Evolutionary conservation across 768 basidiomycete genomes (phyloP), one percentile per base, ranked within the genome.

Genomic region (Austroboletus festivus): DNA sequence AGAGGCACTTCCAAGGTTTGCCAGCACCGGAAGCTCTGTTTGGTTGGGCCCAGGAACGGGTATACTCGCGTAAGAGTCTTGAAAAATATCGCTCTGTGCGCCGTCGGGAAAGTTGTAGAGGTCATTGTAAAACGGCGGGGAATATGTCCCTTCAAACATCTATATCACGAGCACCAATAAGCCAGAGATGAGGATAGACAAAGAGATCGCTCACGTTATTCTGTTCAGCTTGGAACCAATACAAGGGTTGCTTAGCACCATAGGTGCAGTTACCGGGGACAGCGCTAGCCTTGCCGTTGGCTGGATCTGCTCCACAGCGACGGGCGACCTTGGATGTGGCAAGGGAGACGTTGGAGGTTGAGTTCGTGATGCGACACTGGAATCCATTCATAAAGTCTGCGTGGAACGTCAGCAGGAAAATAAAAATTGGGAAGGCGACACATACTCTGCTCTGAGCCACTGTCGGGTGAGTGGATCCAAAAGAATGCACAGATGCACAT

Each of bases 321-420:
- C 81, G 75, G n/a, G 86, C 68, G 15, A 86, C 64, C 52, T 82
- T 71, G 28, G 85, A 65, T 16, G 73, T 70, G 0, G 83, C 82
- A 12, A 85, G 68, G 1, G 76, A 61, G 3, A 77, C 74, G 23
- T 55, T 72, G 3, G 81, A 81, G 0, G 75, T 78, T 3, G 80
- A 71, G 26, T 70, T 68, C 0, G 79, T 80, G 42, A 86, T 61
- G 47, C 78, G 76, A 67, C 86, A 88, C 50, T 76, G 76, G 74
- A 86, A 87, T 4, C 81, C 83, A 45, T 81, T 87, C 85, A 86
- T 86, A 64, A 85, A 87, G 58, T 80, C 81, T 82, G 50, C 2
- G 24, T 4, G 11, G 23, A 31, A 28, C 28, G 12, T 12, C 7
- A 28, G 28, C 28, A 12, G 28, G 7, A 12, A 28, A 12, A 28